Evolutionary conservation across 306 rosid genomes (phyloP), one percentile per base, ranked within the genome.

Genomic region (Medicago arabica): DNA sequence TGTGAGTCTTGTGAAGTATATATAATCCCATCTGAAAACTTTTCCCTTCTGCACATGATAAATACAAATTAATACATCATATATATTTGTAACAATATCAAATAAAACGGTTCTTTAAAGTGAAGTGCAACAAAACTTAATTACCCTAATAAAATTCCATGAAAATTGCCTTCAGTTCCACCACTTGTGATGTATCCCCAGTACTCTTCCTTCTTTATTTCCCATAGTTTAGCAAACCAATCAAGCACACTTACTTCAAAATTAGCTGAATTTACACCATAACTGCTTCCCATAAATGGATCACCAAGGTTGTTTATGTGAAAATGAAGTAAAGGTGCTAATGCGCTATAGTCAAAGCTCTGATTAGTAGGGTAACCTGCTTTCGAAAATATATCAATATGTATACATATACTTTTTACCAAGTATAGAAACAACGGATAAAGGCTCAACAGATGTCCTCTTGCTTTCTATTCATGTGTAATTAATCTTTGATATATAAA

Each of bases 101-200:
- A 46, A 5, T 1, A 4, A 47, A 47, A 47, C 14, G 47, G 47
- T 4, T 11, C 4, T 46, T 5, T 13, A 4, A 47, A 14, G 13
- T 0, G 7, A 62, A 49, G 38, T 46, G 40, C 7, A 38, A 18
- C 0, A 21, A 16, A 39, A 78, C 87, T 43, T 43, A 43, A 10
- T 67, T 9, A 91, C 93, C 97, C 95, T 3, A 87, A 76, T 58
- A 91, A 81, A 62, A 89, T 84, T 9, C 94, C 97, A 57, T 87
- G 91, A 34, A 91, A 86, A 70, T 91, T 91, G 18, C 97, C 97
- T 82, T 91, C 97, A 0, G 91, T 91, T 36, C 97, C 97, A 39
- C 95, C 86, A 57, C 84, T 87, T 6, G 92, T 89, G 54, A 89
- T 82, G 75, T 91, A 91, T n/a, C 97, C 97, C 94, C 97, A 91